Evolutionary conservation across 495 filamentous ascomycete species (phyloP).

Genomic region (Lineolata rhizophorae): DNA sequence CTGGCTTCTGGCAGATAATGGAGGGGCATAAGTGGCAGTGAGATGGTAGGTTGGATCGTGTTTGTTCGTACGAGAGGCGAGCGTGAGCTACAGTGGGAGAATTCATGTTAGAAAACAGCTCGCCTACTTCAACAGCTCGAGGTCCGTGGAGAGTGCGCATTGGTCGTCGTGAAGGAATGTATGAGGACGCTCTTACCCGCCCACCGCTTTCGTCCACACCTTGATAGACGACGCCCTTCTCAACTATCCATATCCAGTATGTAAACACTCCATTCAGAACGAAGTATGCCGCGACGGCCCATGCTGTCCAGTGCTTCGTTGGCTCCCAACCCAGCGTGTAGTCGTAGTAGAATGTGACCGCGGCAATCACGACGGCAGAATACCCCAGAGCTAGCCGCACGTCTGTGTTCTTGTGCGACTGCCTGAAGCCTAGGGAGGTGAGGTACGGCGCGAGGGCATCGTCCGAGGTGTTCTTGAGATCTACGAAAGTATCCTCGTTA

Average conservation of each 20-base stretch:
- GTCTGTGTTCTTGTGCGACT: slow-evolving; percentile 60
- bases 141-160: too few species aligned
- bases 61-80: slow-evolving; percentile 49
- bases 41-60: slow-evolving; percentile 60
- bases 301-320: slow-evolving; percentile 52
- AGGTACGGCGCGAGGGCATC: slow-evolving; percentile 88
- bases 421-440: slow-evolving; percentile 56
- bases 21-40: slow-evolving; percentile 28
- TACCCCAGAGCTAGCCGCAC: slow-evolving; percentile 70
- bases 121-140: too few species aligned
- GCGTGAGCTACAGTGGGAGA: slow-evolving; percentile 12
- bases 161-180: too few species aligned
- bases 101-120: too few species aligned
- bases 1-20: too few species aligned
- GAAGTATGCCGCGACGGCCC: slow-evolving; percentile 61
- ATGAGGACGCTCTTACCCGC: slow-evolving; percentile 18
- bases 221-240: slow-evolving; percentile 54
- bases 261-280: slow-evolving; percentile 58
- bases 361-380: slow-evolving; percentile 56
- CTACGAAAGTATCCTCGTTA: slow-evolving; percentile 21
- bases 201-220: slow-evolving; percentile 30
- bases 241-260: slow-evolving; percentile 68
- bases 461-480: slow-evolving; percentile 91
- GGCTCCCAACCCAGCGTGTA: slow-evolving; percentile 73
- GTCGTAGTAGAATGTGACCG: slow-evolving; percentile 70